These are phyloP conservation scores for Cercospora canescens DNA, from an alignment of 2,329 filamentous ascomycete genomes.

Conservation along the genomic window DNA sequence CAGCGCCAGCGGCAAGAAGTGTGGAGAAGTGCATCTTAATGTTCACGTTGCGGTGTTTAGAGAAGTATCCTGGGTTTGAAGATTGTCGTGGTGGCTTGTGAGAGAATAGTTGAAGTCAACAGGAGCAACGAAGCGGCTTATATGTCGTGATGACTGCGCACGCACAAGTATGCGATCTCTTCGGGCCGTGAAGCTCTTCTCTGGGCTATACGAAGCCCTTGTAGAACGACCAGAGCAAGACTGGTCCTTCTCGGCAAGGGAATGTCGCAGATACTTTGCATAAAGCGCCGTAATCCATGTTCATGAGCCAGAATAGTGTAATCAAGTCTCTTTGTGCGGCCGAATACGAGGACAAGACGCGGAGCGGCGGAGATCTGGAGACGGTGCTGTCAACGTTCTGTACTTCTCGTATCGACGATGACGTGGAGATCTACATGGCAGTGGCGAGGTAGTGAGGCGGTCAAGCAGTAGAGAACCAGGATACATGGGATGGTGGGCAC, in stretches of 20 bases:
- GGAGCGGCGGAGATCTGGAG: neutral
- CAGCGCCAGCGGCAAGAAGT: neutral
- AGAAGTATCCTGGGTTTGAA: neutral
- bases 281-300: neutral
- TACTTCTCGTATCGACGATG: neutral
- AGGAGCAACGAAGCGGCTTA: neutral
- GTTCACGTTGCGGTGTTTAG: neutral
- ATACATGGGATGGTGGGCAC: neutral
- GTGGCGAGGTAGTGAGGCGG: neutral
- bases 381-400: neutral
- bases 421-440: neutral
- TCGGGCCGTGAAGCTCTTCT: neutral
- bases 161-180: neutral
- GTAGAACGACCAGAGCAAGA: neutral
- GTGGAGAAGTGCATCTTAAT: neutral
- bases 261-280: neutral
- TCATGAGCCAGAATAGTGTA: neutral
- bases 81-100: neutral
- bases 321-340: neutral
- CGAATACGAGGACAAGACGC: neutral
- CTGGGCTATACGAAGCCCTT: neutral
- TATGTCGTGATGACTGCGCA: neutral
- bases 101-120: neutral
- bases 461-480: neutral
- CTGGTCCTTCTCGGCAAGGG: neutral